These are phyloP conservation scores for Ormosia semicastrata DNA, from an alignment of 306 rosid genomes.

Conservation along the genomic window DNA sequence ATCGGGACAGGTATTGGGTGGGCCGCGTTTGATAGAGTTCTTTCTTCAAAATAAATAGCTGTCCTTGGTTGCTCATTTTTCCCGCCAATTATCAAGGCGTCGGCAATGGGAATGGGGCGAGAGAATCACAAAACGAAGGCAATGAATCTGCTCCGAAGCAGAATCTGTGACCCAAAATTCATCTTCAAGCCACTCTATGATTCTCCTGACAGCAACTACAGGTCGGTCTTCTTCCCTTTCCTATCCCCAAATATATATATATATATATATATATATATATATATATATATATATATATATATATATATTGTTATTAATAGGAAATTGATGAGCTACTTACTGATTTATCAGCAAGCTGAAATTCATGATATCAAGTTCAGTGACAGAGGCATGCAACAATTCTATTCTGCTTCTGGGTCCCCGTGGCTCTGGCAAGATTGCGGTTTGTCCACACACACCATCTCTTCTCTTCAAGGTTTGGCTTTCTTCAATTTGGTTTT, in stretches of 20 bases:
- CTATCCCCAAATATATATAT: no score
- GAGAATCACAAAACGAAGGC: slow-evolving; percentile 52
- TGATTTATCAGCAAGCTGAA: slow-evolving; percentile 66
- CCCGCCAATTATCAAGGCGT: slow-evolving; percentile 26
- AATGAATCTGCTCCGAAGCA: slow-evolving; percentile 53
- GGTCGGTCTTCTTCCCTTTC: slow-evolving; percentile 22
- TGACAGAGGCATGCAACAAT: slow-evolving; percentile 85
- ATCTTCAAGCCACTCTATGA: slow-evolving; percentile 43
- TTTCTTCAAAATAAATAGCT: not conserved
- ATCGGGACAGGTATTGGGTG: no score
- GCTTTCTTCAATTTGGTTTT: not conserved
- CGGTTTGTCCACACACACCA: slow-evolving; percentile 38
- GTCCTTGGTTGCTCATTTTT: not conserved
- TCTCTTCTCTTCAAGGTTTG: not conserved
- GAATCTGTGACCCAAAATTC: slow-evolving; percentile 63
- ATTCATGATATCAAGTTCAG: slow-evolving; percentile 75
- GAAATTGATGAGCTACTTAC: not conserved
- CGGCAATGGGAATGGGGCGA: slow-evolving; percentile 37
- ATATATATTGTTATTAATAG: not conserved
- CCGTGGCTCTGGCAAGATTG: slow-evolving; percentile 82
- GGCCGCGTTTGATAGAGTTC: not conserved
- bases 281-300: no score
- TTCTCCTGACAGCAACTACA: slow-evolving; percentile 62
- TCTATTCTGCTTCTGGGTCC: slow-evolving; percentile 91
- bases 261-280: no score